phyloP scores from a whole-genome alignment of 75 land plant genomes.

The Cupressus sempervirens region DNA sequence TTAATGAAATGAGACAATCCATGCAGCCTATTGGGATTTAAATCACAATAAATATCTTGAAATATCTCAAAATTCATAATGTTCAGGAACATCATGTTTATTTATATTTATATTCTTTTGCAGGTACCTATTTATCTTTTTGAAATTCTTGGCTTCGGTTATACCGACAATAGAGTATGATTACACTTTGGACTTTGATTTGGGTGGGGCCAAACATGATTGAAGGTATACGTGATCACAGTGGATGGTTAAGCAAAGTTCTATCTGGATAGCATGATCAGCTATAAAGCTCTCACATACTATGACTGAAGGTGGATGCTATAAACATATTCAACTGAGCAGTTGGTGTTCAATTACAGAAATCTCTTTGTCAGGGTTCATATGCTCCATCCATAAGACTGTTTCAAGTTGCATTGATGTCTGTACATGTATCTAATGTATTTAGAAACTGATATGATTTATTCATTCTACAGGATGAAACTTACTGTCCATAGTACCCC shows the following conservation, averaged over 20 bases:
- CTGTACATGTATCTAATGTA: background rate
- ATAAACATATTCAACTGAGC: constrained; percentile 2
- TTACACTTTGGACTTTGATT: constrained; percentile 93
- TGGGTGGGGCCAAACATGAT: constrained; percentile 49
- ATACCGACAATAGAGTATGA: constrained; percentile 98
- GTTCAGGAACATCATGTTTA: background rate
- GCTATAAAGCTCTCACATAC: background rate
- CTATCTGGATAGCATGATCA: background rate
- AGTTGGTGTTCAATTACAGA: background rate
- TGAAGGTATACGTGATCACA: background rate
- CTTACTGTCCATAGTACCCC: background rate
- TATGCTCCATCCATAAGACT: background rate
- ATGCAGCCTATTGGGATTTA: background rate
- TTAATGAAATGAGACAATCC: background rate
- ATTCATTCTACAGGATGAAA: background rate
- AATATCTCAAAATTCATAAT: too few species aligned
- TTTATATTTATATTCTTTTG: constrained; percentile 8
- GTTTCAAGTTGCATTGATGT: background rate
- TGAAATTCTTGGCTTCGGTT: constrained; percentile 96
- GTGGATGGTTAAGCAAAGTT: background rate
- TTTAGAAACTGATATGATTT: background rate
- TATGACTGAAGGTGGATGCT: background rate
- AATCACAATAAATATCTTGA: background rate
- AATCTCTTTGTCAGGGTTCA: background rate
- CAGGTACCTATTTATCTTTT: constrained; percentile 95